phyloP scores from a whole-genome alignment of 257 asterid species.

The Misopates orontium region DNA sequence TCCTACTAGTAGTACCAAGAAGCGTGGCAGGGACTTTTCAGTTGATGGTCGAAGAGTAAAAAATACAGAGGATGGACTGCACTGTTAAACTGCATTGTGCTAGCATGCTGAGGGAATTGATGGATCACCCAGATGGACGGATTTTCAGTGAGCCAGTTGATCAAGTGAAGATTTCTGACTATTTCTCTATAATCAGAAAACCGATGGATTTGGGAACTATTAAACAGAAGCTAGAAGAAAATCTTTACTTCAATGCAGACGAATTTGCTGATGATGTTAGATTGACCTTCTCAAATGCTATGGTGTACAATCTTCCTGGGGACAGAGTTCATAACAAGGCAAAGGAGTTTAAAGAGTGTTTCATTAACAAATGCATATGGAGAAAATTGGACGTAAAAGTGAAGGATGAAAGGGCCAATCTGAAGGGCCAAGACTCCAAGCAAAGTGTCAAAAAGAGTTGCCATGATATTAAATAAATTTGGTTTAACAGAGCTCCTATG shows the following conservation, averaged over 20 bases:
- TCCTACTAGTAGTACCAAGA: conserved; percentile 32
- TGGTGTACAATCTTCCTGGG: conserved; percentile 63
- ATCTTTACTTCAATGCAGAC: conserved; percentile 46
- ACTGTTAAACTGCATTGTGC: conserved; percentile 48
- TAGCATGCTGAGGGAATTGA: conserved; percentile 48
- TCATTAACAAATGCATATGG: conserved; percentile 65
- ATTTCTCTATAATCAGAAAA: conserved; percentile 47
- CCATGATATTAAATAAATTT: conserved; percentile 16
- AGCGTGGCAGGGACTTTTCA: conserved; percentile 46
- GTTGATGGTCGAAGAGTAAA: conserved; percentile 41
- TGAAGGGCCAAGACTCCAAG: conserved; percentile 27
- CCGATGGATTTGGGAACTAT: conserved; percentile 96
- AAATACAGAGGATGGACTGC: conserved; percentile 58
- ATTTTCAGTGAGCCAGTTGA: conserved; percentile 69
- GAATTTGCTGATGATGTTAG: conserved; percentile 75
- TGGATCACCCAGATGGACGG: conserved; percentile 41
- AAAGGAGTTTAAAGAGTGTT: conserved; percentile 38
- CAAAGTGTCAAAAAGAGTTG: conserved; percentile 22
- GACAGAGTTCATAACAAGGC: conserved; percentile 52
- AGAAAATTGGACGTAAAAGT: conserved; percentile 44
- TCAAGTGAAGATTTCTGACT: conserved; percentile 83
- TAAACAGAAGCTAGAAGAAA: conserved; percentile 49
- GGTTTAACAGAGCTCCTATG: conserved; percentile 25
- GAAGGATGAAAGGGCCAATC: conserved; percentile 33
- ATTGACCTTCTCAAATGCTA: conserved; percentile 77